phyloP scores from a whole-genome alignment of 1,284 basidiomycete species.

The Melanopsichium pennsylvanicum region DNA sequence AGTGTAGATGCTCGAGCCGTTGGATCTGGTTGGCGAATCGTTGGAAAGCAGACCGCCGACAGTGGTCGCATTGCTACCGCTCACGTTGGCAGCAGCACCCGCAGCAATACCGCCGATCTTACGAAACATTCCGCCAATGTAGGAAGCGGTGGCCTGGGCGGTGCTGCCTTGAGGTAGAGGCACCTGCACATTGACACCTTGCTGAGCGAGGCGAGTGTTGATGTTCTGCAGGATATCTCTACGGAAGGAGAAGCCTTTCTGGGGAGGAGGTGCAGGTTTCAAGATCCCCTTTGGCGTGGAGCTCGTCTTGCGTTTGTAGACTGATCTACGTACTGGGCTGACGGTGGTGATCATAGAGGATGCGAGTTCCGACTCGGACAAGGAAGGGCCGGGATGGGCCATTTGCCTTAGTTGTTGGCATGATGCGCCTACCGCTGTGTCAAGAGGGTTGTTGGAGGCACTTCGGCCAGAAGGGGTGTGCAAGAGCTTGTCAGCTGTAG shows the following conservation, averaged over 20 bases:
- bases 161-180: slow-evolving; percentile 52
- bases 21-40: slow-evolving; percentile 13
- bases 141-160: slow-evolving; percentile 43
- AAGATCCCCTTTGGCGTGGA: slow-evolving; percentile 53
- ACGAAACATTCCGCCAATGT: slow-evolving; percentile 57
- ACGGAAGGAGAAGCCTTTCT: slow-evolving; percentile 58
- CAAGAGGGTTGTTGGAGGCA: slow-evolving; percentile 1
- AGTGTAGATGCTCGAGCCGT: slow-evolving; percentile 1
- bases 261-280: slow-evolving; percentile 55
- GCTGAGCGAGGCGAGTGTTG: slow-evolving; percentile 61
- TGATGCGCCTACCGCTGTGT: slow-evolving; percentile 6
- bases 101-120: slow-evolving; percentile 50
- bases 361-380: slow-evolving; percentile 11
- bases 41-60: slow-evolving; percentile 19
- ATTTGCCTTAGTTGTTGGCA: slow-evolving; percentile 3
- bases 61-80: slow-evolving; percentile 19
- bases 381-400: background rate
- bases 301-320: slow-evolving; percentile 43
- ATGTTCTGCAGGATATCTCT: slow-evolving; percentile 58
- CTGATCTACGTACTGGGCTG: slow-evolving; percentile 38
- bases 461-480: slow-evolving; percentile 1
- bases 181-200: slow-evolving; percentile 61
- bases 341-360: slow-evolving; percentile 29
- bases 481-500: slow-evolving; percentile 14
- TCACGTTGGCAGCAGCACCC: slow-evolving; percentile 42